Base-by-base conservation (phyloP, 805 yeast genomes). In the Sugiyamaella valdiviana region DNA sequence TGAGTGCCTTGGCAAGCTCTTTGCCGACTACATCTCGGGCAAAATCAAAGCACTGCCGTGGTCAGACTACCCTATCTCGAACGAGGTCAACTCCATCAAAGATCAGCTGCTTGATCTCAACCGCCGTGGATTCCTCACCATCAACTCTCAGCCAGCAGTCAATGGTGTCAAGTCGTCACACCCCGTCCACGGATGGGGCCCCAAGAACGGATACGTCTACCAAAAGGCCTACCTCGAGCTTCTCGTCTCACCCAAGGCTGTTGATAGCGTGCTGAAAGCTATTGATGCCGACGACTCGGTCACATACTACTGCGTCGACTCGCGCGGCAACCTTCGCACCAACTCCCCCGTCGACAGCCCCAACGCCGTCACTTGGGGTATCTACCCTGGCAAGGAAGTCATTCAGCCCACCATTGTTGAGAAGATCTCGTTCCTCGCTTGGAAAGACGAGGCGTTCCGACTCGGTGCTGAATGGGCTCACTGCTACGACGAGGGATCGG, bases 291-390 rank as follows among this genome's bases (percentile, higher is more conserved):
- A 74, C 45, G 69, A 72, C 53, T 71, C 77, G 40, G 71, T 90
- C 57, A 82, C 95, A 2, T 91, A 79, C 68, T 90, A 88, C 62
- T 83, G 90, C 3, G 88, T 86, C 23, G 79, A 78, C 59, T 77
- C 77, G 58, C 61, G 69, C 29, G 79, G 77, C 39, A 66, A 78
- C 38, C 70, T 89, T 46, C 54, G 56, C 16, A 78, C 95, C 44
- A 90, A 90, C 65, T 80, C 88, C 42, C 76, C 76, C 20, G 81
- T 78, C 40, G 86, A 82, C 50, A 84, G 80, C 53, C 89, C 95
- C 54, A 90, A 87, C 62, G 96, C 98, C 6, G 97, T 91, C 49
- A 91, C 98, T 16, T 91, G 98, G 98, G 98, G 98, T 54, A 88
- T 90, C 48, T 89, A 87, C 79, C 97, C 98, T 22, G 96, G 96